Evolutionary conservation across 1,284 basidiomycete species (phyloP).

Genomic region (Neolentinus lepideus): DNA sequence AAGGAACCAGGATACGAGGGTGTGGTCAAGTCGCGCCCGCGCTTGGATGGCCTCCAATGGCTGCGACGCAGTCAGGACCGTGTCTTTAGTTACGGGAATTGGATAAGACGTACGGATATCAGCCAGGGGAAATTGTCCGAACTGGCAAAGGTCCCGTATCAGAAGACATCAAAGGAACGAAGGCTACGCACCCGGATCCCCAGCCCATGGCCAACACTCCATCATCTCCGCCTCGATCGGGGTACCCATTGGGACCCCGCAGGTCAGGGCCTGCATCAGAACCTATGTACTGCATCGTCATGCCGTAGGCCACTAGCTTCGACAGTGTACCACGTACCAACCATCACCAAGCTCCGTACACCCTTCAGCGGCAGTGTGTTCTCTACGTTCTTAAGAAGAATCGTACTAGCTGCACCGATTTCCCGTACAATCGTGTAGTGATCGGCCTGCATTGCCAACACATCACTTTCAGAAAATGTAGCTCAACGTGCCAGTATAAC

Average conservation of each 20-base stretch:
- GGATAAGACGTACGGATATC: slow-evolving; percentile 12
- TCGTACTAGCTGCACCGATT: slow-evolving; percentile 63
- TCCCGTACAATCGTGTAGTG: slow-evolving; percentile 44
- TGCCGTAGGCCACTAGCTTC: no score
- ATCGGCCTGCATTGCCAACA: background rate
- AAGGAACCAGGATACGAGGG: slow-evolving; percentile 42
- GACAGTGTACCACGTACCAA: no score
- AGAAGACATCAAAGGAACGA: background rate
- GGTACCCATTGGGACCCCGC: slow-evolving; percentile 35
- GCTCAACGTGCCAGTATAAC: no score
- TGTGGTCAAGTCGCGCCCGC: slow-evolving; percentile 31
- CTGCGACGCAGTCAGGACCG: background rate
- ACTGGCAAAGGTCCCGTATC: slow-evolving; percentile 8
- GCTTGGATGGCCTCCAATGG: slow-evolving; percentile 44
- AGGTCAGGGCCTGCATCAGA: slow-evolving; percentile 35
- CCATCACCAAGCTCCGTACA: background rate
- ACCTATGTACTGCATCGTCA: no score
- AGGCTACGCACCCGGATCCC: slow-evolving; percentile 31
- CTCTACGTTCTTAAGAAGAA: slow-evolving; percentile 68
- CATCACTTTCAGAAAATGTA: background rate
- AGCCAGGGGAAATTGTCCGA: slow-evolving; percentile 15
- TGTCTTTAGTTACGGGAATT: background rate
- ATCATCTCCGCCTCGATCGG: slow-evolving; percentile 22
- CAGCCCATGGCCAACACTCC: slow-evolving; percentile 40
- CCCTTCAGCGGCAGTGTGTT: slow-evolving; percentile 1